phyloP scores from a whole-genome alignment of 169 alveolate species.

The Plasmodium cynomolgi region DNA sequence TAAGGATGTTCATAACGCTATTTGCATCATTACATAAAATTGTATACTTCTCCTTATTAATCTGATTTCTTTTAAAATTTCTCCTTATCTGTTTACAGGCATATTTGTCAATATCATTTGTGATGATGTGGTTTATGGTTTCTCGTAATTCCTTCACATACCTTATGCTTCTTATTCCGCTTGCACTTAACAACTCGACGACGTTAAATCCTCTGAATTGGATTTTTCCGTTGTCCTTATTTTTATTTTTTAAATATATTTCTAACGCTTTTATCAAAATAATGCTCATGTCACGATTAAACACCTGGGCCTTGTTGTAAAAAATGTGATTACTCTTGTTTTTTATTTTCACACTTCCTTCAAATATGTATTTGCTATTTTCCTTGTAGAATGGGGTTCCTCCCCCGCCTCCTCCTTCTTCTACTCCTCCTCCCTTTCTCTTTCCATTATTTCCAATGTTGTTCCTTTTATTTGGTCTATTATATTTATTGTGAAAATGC shows the following conservation, averaged over 20 bases:
- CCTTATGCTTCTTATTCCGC: constrained; percentile 91
- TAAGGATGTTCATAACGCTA: constrained; percentile 69
- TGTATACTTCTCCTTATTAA: constrained; percentile 75
- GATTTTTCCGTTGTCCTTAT: constrained; percentile 67
- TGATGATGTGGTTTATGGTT: constrained; percentile 82
- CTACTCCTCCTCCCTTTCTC: background rate
- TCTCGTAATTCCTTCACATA: constrained; percentile 90
- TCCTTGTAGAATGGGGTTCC: background rate
- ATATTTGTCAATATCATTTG: constrained; percentile 91
- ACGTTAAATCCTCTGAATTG: constrained; percentile 82
- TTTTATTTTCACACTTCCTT: constrained; percentile 85
- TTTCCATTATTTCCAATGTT: background rate
- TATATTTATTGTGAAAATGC: background rate
- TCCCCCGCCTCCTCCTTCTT: background rate
- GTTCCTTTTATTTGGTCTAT: constrained; percentile 1
- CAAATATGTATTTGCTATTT: constrained; percentile 76
- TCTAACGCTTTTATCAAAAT: constrained; percentile 87
- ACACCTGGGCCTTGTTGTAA: constrained; percentile 94
- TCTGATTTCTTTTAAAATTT: constrained; percentile 76
- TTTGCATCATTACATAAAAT: constrained; percentile 85
- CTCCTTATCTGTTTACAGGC: constrained; percentile 79
- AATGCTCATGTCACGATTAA: constrained; percentile 94
- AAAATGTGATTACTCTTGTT: constrained; percentile 81
- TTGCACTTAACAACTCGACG: constrained; percentile 84
- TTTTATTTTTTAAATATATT: constrained; percentile 76